Evolutionary conservation across 2,329 filamentous ascomycete species (phyloP).

Genomic region (Penicillium sp.): DNA sequence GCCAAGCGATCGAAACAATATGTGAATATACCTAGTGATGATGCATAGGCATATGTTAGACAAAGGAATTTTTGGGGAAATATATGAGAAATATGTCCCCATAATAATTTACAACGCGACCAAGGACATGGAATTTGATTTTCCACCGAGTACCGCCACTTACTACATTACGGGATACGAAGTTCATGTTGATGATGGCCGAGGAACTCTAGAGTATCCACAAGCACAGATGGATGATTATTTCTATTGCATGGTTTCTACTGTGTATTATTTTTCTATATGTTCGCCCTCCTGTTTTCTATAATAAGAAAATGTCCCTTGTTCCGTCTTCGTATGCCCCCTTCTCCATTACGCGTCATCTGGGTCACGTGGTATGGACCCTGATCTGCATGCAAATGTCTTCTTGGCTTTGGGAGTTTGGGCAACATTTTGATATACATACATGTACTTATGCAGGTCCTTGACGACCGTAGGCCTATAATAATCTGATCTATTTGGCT

Average conservation of each 20-base stretch:
- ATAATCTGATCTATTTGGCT: not conserved
- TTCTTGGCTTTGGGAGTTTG: not conserved
- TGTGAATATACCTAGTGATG: not conserved
- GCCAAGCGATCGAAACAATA: not conserved
- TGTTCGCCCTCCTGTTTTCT: not conserved
- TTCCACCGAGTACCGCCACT: not conserved
- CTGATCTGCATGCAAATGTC: conserved; percentile 1
- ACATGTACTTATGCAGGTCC: not conserved
- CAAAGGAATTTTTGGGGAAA: not conserved
- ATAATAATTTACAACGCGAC: not conserved
- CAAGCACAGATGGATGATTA: not conserved
- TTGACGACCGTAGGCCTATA: not conserved
- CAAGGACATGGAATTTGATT: not conserved
- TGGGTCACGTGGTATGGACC: not conserved
- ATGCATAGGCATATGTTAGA: not conserved
- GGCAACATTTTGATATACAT: not conserved
- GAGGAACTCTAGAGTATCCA: not conserved
- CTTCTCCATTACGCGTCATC: not conserved
- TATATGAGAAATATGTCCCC: not conserved
- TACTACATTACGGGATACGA: conserved; percentile 2
- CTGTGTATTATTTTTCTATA: not conserved
- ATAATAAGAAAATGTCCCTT: not conserved
- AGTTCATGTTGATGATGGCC: not conserved
- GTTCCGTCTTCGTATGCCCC: not conserved
- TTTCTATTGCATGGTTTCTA: not conserved